Evolutionary conservation across 148 eudicot genomes (phyloP), one percentile per base, ranked within the genome.

Genomic region (Spergularia bocconei): DNA sequence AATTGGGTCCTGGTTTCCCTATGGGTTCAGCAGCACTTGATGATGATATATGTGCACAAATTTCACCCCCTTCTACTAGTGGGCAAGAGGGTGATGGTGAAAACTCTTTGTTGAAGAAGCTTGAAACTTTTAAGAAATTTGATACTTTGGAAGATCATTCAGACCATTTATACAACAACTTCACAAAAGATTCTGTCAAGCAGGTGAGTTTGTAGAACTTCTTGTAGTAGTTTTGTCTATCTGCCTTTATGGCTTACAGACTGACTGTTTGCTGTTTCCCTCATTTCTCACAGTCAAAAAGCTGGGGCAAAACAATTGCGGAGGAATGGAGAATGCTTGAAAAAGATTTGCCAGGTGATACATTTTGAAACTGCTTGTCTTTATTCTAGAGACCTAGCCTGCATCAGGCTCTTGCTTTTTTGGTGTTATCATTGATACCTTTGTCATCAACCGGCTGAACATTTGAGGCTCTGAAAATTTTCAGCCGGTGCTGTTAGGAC

Each of bases 291-390:
- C 83, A 93, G 98, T 86, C 92, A 51, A 86, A 81, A 80, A 78
- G 59, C 50, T 93, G 98, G 93, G 79, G 80, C 12, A 93, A 87
- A 82, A 91, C 77, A 80, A 88, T 93, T 71, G 90, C 85, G 78
- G 96, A 89, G n/a, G 96, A 93, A 78, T 93, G 98, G 98, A 87
- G 69, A 80, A 89, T 89, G 73, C 82, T 91, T 65, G 91, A 91
- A 84, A 88, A 86, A 20, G 89, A 88, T 79, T 85, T 93, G 79
- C 98, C 96, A 51, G 98, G 98, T 90, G 66, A 77, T 69, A 78
- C 65, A 53, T 78, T 33, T 41, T 70, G 63, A 65, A 11, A 63
- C 25, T 70, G 76, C 56, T 33, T 51, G 69, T 68, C 59, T 73
- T 21, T 63, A 38, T 38, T 19, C n/a, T 64, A 38, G 50, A 13